Evolutionary conservation across 1,139 yeast species (phyloP), one percentile per base, ranked within the genome.

Genomic region (Hemisphaericaspora lyxosophila): DNA sequence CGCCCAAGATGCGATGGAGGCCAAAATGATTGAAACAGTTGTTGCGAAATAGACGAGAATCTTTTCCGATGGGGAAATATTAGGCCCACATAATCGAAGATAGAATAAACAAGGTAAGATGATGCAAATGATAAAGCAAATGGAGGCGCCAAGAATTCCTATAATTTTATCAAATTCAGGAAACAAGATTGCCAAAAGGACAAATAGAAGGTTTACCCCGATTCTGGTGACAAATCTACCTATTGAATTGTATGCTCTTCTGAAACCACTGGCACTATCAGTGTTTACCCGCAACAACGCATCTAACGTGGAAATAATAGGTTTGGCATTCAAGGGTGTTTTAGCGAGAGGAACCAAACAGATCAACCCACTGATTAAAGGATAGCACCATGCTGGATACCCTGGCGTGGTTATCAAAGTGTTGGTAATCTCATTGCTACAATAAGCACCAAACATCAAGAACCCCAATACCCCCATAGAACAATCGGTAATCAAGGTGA

Each of bases 281-380:
- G 40, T 41, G n/a, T 50, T 51, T 8, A 58, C 51, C 2, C 55
- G 52, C 9, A 67, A 52, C 17, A 70, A 39, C 2, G 60, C 54
- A 44, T 70, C 75, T 40, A 71, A 57, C 0, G 94, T 83, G 5
- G 92, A 75, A 15, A 87, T 78, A 30, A 90, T 83, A 1, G 97
- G 97, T 50, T 92, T 80, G 7, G 94, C 89, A 51, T 83, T 85
- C 35, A 90, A 69, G 0, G 97, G 96, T 1, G 92, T 79, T 55
- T 90, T 90, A 1, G 96, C 89, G 31, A 89, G 60, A 1, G 97
- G 97, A 19, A 90, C 79, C 28, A 89, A 53, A 27, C 95, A 86
- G 67, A 89, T 85, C 34, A 87, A 64, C 0, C 75, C 73, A 38
- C 92, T 84, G 37, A 90, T 73, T 26, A 80, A 51, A 3, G 79